Base-by-base conservation (phyloP, 1,284 basidiomycete species). In the Malassezia psittaci region DNA sequence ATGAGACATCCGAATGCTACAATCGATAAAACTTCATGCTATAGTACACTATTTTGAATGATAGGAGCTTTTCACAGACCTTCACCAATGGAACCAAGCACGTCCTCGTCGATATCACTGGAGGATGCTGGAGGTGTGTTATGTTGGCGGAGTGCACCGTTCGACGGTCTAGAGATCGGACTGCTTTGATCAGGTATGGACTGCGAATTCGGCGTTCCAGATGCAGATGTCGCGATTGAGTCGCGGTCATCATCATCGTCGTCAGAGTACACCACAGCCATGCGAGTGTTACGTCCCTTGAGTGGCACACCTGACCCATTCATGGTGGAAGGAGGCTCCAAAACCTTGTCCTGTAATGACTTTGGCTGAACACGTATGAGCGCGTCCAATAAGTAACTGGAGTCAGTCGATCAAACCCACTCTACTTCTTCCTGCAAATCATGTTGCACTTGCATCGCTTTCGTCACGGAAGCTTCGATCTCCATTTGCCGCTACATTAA, bases 361-460 rank as follows among this genome's bases (percentile, higher is more conserved):
- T 36, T 16, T 24, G 9, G n/a, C 11, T 36, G 34, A 4, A 52
- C 16, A 5, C 52, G 50, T 15, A n/a, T 16, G 13, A 57, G 38
- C 4, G 46, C 50, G 33, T 57, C 55, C 9, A 57, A 38, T 24
- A 57, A 42, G 33, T 41, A 57, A 32, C 54, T 57, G 48, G 24
- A 24, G 44, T 35, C 24, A 24, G 5, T 37, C 36, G 39, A 9
- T n/a, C 1, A 34, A 15, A 57, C 54, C 19, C 24, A 57, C 54
- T 52, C 50, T 32, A 57, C 33, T 19, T 57, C 55, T 9, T 52
- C 55, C 36, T 52, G 50, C 39, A 57, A 34, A 21, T 39, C 33
- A 18, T 41, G 50, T 51, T 57, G 50, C 36, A 48, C 49, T 15
- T 24, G 42, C 24, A 52, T 44, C 19, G 38, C 40, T n/a, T 51